Evolutionary conservation across 208 protist species (phyloP).

Genomic region (Lotmaria passim): DNA sequence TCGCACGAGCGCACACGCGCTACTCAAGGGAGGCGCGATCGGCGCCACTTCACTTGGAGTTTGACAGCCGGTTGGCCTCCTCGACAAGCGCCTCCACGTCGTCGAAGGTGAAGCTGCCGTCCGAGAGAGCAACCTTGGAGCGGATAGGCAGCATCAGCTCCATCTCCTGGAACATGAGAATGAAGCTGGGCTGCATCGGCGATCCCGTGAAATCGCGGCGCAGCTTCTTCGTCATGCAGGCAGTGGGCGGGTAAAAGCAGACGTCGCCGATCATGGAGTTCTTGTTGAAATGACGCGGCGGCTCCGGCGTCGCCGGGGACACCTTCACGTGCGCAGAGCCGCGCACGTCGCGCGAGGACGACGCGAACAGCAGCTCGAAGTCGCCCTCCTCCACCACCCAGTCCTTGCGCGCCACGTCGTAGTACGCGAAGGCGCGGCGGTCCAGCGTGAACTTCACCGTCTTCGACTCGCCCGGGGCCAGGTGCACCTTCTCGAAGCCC

Average conservation of each 20-base stretch:
- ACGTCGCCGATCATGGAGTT: background rate
- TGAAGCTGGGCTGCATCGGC: background rate
- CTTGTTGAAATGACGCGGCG: no score
- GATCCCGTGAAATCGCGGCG: no score
- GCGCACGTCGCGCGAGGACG: constrained; percentile 24
- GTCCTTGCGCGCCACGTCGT: constrained; percentile 28
- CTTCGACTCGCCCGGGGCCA: constrained; percentile 18
- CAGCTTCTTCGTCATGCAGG: no score
- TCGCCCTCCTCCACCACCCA: constrained; percentile 25
- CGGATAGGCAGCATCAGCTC: constrained; percentile 4
- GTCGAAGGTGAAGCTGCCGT: background rate
- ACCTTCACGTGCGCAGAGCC: constrained; percentile 1
- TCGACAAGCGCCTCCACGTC: constrained; percentile 1
- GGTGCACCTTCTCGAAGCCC: constrained; percentile 24
- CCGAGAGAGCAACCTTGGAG: background rate
- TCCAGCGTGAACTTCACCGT: constrained; percentile 24
- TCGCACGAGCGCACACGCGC: no score
- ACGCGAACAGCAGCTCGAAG: constrained; percentile 25
- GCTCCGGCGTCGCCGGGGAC: no score
- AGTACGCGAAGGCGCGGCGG: constrained; percentile 28
- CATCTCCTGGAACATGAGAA: constrained; percentile 9
- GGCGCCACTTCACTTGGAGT: background rate
- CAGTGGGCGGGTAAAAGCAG: no score
- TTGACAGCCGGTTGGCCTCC: constrained; percentile 5
- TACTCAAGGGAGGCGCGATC: no score